Evolutionary conservation across 2,329 filamentous ascomycete species (phyloP).

Genomic region (Dactylellina leptospora): DNA sequence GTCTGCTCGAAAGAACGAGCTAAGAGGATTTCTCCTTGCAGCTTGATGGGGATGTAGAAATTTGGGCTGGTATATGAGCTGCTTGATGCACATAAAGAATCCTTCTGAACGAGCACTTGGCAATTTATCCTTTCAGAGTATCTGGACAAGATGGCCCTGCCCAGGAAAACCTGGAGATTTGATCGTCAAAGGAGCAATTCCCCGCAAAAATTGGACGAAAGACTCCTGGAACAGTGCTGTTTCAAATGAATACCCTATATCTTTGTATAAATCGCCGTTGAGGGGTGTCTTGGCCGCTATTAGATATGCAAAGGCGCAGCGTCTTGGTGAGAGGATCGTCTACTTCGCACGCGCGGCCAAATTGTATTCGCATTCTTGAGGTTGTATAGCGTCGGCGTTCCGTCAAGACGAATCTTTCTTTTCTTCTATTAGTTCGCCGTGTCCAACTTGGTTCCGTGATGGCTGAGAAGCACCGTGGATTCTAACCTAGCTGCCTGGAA

Average conservation of each 20-base stretch:
- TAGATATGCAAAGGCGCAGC: conserved; percentile 2
- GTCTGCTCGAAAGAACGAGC: conserved; percentile 18
- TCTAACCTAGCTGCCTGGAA: too few relatives aligned
- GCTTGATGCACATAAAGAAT: conserved; percentile 37
- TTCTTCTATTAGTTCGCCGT: too few relatives aligned
- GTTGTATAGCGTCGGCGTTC: too few relatives aligned
- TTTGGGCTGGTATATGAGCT: conserved; percentile 33
- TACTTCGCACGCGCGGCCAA: too few relatives aligned
- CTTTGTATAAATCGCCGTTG: conserved; percentile 38
- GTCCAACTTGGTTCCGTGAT: too few relatives aligned
- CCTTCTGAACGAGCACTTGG: conserved; percentile 19
- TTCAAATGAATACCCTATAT: too few relatives aligned
- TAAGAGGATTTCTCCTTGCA: conserved; percentile 33
- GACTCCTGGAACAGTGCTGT: conserved; percentile 35
- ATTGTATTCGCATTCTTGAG: too few relatives aligned
- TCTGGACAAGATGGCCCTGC: conserved; percentile 33
- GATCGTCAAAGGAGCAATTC: conserved; percentile 33
- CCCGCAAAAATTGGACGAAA: conserved; percentile 8
- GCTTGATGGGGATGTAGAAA: conserved; percentile 20
- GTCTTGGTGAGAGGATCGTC: too few relatives aligned
- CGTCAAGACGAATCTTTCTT: too few relatives aligned
- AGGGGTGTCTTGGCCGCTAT: conserved; percentile 23
- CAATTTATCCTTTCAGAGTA: conserved; percentile 43
- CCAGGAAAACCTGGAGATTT: conserved; percentile 36
- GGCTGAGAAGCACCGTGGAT: too few relatives aligned